Conservation (phyloP, 768 basidiomycete species). For the Trametes sanguinea region DNA sequence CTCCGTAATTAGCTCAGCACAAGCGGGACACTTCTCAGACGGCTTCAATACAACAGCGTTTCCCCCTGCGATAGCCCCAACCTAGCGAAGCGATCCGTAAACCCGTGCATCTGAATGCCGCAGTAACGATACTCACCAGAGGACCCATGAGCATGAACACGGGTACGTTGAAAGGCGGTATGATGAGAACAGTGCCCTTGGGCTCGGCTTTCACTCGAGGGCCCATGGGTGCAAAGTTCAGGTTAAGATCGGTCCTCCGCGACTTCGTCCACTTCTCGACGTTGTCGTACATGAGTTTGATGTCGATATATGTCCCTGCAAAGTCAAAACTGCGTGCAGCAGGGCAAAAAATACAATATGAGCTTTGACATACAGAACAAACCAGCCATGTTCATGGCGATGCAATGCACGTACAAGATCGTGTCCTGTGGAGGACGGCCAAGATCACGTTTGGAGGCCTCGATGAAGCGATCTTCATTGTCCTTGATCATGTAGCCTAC, state of each 20-base stretch:
- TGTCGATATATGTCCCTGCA: conserved; percentile 29
- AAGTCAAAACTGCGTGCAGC: conserved; percentile 57
- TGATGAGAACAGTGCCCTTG: conserved; percentile 72
- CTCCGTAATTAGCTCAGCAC: conserved; percentile 60
- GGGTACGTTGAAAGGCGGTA: conserved; percentile 77
- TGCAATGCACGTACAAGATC: conserved; percentile 42
- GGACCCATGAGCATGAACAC: conserved; percentile 59
- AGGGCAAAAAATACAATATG: too few species aligned
- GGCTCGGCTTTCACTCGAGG: conserved; percentile 73
- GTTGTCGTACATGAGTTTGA: conserved; percentile 43
- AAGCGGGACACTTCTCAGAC: conserved; percentile 64
- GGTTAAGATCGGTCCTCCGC: conserved; percentile 52
- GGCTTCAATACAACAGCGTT: conserved; percentile 74
- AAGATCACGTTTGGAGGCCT: conserved; percentile 61
- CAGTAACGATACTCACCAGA: conserved; percentile 43
- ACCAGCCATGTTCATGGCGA: background rate
- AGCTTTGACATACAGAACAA: background rate
- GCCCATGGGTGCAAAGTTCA: conserved; percentile 59
- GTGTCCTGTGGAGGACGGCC: conserved; percentile 63
- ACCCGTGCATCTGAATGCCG: background rate
- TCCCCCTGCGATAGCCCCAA: conserved; percentile 78
- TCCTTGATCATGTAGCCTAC: conserved; percentile 75
- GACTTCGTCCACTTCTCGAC: conserved; percentile 78
- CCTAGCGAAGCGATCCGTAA: conserved; percentile 9
- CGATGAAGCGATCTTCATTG: conserved; percentile 59